phyloP scores from a whole-genome alignment of 2,329 filamentous ascomycete species.

The Curvularia sp. region DNA sequence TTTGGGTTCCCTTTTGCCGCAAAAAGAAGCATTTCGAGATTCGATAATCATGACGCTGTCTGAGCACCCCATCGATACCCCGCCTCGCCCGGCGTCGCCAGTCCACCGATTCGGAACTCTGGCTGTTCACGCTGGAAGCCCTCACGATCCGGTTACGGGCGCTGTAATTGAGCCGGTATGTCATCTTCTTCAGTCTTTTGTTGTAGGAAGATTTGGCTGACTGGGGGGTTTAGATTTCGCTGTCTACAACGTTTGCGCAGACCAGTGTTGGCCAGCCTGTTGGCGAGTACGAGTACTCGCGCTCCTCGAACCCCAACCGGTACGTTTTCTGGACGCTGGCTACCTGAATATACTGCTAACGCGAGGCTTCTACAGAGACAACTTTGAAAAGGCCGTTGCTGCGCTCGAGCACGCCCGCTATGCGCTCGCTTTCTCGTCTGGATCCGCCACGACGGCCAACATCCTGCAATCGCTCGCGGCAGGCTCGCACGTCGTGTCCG shows the following conservation, averaged over 20 bases:
- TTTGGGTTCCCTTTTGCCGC: background rate
- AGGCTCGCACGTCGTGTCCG: slow-evolving; percentile 92
- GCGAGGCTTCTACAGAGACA: slow-evolving; percentile 62
- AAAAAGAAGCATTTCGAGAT: slow-evolving; percentile 2
- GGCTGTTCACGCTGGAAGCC: slow-evolving; percentile 91
- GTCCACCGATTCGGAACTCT: slow-evolving; percentile 87
- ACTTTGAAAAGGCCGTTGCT: slow-evolving; percentile 91
- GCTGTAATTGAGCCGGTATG: slow-evolving; percentile 87
- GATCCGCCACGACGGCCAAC: slow-evolving; percentile 89
- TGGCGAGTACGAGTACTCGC: slow-evolving; percentile 89
- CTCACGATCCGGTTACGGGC: slow-evolving; percentile 88
- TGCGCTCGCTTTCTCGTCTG: slow-evolving; percentile 92
- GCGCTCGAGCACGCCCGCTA: slow-evolving; percentile 91
- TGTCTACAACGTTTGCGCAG: slow-evolving; percentile 97
- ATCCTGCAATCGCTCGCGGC: slow-evolving; percentile 91
- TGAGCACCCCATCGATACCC: slow-evolving; percentile 71
- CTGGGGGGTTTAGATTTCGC: slow-evolving; percentile 69
- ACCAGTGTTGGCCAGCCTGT: slow-evolving; percentile 84
- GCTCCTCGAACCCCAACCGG: slow-evolving; percentile 91
- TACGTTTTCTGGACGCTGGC: slow-evolving; percentile 33
- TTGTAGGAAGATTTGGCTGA: slow-evolving; percentile 14
- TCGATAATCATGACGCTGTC: slow-evolving; percentile 46
- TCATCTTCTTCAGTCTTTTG: slow-evolving; percentile 1
- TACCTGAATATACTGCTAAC: slow-evolving; percentile 18
- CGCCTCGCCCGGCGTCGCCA: slow-evolving; percentile 74